These are phyloP conservation scores for Neonectria coccinea DNA, from an alignment of 2,329 filamentous ascomycete species.

Conservation along the genomic window DNA sequence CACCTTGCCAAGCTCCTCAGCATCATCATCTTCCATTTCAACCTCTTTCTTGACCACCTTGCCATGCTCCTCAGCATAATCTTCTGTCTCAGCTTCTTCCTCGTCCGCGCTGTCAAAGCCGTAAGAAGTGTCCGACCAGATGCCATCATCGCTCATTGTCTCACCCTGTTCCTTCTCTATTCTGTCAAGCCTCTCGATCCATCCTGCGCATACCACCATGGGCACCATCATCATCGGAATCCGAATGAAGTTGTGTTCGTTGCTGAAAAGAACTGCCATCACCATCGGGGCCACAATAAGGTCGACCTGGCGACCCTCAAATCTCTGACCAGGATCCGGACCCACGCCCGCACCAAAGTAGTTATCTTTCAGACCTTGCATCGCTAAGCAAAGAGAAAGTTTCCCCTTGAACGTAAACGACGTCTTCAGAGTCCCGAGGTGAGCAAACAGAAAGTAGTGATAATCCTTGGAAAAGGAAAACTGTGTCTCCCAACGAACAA, in stretches of 20 bases:
- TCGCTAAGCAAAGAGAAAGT: neutral
- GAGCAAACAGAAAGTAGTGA: neutral
- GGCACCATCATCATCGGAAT: neutral
- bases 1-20: neutral
- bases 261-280: neutral
- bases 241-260: neutral
- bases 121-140: neutral
- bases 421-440: neutral
- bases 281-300: neutral
- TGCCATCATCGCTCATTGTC: neutral
- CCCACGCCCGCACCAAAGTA: neutral
- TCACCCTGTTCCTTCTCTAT: neutral
- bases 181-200: neutral
- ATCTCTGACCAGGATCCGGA: neutral
- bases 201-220: neutral
- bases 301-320: neutral
- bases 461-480: neutral
- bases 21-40: neutral
- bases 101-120: neutral
- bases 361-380: neutral
- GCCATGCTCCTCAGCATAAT: neutral
- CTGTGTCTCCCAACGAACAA: accelerated
- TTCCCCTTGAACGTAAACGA: neutral
- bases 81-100: neutral
- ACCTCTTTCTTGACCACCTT: neutral